Conservation (phyloP, 2,329 filamentous ascomycete genomes). For the Microcyclosporella mali region DNA sequence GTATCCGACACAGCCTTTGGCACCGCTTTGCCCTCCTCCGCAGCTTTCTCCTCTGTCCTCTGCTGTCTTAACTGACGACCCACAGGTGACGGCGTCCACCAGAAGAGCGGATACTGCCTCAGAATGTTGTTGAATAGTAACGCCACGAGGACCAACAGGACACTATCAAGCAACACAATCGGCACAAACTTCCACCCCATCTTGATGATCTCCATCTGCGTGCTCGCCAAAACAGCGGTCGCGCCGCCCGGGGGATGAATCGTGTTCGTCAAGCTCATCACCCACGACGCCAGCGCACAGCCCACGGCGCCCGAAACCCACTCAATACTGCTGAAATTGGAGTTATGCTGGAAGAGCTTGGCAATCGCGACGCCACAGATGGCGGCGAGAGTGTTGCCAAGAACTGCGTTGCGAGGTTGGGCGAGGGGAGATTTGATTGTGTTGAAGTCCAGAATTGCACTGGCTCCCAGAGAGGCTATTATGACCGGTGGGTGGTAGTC, state of each 20-base stretch:
- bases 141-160: slow-evolving; percentile 39
- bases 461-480: slow-evolving; percentile 41
- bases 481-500: slow-evolving; percentile 38
- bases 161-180: slow-evolving; percentile 37
- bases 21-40: slow-evolving; percentile 8
- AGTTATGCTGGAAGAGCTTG: slow-evolving; percentile 40
- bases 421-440: slow-evolving; percentile 42
- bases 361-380: slow-evolving; percentile 40
- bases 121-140: slow-evolving; percentile 43
- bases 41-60: slow-evolving; percentile 12
- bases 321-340: slow-evolving; percentile 33
- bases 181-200: slow-evolving; percentile 44
- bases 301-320: slow-evolving; percentile 43
- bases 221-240: slow-evolving; percentile 42
- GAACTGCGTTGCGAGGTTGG: slow-evolving; percentile 42
- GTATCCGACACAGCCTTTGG: slow-evolving; percentile 10
- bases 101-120: slow-evolving; percentile 43
- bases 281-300: slow-evolving; percentile 38
- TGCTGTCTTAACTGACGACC: slow-evolving; percentile 25
- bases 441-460: slow-evolving; percentile 45
- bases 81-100: slow-evolving; percentile 43
- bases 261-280: slow-evolving; percentile 44
- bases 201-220: slow-evolving; percentile 33
- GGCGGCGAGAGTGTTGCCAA: slow-evolving; percentile 43
- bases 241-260: slow-evolving; percentile 48